phyloP scores from a whole-genome alignment of 805 yeast species.

The Saturnispora besseyi region DNA sequence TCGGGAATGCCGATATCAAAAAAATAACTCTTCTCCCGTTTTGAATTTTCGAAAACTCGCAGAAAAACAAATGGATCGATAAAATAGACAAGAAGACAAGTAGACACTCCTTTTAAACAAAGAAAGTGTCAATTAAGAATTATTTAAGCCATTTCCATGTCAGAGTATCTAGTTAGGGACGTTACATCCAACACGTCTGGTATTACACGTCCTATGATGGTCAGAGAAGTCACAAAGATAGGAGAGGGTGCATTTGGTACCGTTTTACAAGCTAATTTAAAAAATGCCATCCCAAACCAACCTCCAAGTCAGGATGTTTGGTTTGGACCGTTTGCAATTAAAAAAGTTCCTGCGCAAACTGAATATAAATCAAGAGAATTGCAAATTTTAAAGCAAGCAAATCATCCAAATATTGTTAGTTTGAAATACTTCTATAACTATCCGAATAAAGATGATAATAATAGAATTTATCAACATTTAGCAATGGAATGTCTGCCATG shows the following conservation, averaged over 20 bases:
- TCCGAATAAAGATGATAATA: slow-evolving; percentile 46
- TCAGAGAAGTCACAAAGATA: slow-evolving; percentile 62
- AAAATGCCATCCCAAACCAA: slow-evolving; percentile 18
- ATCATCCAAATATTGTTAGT: slow-evolving; percentile 72
- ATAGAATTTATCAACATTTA: slow-evolving; percentile 63
- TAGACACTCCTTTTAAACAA: not conserved
- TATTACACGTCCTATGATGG: slow-evolving; percentile 49
- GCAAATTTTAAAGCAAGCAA: slow-evolving; percentile 63
- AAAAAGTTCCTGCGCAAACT: slow-evolving; percentile 79
- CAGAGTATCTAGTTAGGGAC: slow-evolving; percentile 42
- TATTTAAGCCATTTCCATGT: slow-evolving; percentile 1
- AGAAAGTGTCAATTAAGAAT: not conserved
- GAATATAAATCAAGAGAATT: slow-evolving; percentile 78
- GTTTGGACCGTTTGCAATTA: slow-evolving; percentile 79
- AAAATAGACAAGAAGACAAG: not conserved
- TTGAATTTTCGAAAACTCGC: not conserved
- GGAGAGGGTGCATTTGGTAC: slow-evolving; percentile 88
- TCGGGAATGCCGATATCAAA: not conserved
- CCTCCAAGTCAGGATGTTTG: slow-evolving; percentile 27
- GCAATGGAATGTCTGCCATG: slow-evolving; percentile 87
- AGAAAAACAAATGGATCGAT: not conserved
- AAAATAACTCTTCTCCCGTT: not conserved
- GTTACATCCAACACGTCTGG: slow-evolving; percentile 56
- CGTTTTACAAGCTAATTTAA: slow-evolving; percentile 61
- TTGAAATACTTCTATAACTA: slow-evolving; percentile 66